phyloP scores from a whole-genome alignment of 345 rosid genomes.

The Pugionium cornutum region DNA sequence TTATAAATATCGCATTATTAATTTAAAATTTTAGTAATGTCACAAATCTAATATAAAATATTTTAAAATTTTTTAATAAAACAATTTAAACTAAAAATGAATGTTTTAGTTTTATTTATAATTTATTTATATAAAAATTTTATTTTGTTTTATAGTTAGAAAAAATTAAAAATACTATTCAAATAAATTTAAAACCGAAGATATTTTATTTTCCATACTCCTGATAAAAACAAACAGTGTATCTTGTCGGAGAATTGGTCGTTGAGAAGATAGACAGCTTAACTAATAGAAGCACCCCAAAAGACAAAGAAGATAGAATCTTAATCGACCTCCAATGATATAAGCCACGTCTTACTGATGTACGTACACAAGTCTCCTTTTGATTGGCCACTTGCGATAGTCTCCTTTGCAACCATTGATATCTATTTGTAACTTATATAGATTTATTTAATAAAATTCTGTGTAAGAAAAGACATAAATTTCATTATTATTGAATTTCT shows the following conservation, averaged over 20 bases:
- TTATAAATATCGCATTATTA: too few species aligned
- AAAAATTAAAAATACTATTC: too few species aligned
- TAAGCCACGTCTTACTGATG: slow-evolving; percentile 18
- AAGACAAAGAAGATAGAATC: slow-evolving; percentile 16
- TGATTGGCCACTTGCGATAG: slow-evolving; percentile 17
- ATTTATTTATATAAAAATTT: too few species aligned
- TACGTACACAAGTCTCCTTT: background rate
- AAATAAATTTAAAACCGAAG: background rate
- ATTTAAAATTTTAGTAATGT: too few species aligned
- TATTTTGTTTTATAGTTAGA: too few species aligned
- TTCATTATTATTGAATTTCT: too few species aligned
- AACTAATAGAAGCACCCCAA: slow-evolving; percentile 15
- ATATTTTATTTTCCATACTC: background rate
- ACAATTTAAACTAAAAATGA: too few species aligned
- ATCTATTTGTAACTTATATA: slow-evolving; percentile 15
- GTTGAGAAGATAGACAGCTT: slow-evolving; percentile 16
- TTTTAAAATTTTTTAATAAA: too few species aligned
- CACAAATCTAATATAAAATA: too few species aligned
- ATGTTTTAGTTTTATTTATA: too few species aligned
- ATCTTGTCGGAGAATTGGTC: slow-evolving; percentile 28
- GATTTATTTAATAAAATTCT: background rate
- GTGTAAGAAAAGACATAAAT: too few species aligned
- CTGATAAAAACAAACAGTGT: background rate
- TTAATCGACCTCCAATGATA: background rate
- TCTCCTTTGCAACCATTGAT: background rate